Conservation (phyloP, 2,329 filamentous ascomycete species). For the Aspergillus alliaceus region DNA sequence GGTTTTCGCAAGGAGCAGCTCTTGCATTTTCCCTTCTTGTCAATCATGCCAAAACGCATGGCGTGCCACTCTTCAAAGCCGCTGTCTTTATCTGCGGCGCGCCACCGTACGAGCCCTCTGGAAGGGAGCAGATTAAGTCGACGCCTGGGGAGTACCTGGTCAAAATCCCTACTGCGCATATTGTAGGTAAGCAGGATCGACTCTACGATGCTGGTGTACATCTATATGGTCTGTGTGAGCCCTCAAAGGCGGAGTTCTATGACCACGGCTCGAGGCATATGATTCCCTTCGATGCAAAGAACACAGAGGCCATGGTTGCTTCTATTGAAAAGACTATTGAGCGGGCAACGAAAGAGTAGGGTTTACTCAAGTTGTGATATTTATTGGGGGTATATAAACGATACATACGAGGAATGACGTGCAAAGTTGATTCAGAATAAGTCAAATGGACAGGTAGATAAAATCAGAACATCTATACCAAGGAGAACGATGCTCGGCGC, state of each 20-base stretch:
- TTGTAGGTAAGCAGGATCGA: constrained; percentile 38
- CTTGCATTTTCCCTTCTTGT: constrained; percentile 27
- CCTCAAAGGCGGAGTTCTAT: constrained; percentile 29
- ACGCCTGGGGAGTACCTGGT: constrained; percentile 19
- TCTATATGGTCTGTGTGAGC: constrained; percentile 36
- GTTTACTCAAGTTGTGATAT: neutral
- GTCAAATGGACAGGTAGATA: neutral
- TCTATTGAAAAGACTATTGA: constrained; percentile 27
- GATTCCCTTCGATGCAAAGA: constrained; percentile 33
- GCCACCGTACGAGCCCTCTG: constrained; percentile 25
- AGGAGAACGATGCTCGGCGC: constrained; percentile 1
- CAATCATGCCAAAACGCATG: constrained; percentile 22
- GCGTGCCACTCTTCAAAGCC: constrained; percentile 27
- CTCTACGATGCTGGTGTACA: constrained; percentile 30
- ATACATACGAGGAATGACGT: neutral
- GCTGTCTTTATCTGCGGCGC: constrained; percentile 34
- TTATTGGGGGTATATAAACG: neutral
- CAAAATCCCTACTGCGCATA: constrained; percentile 40
- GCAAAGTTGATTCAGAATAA: neutral
- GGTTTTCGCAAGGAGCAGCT: constrained; percentile 33
- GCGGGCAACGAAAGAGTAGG: constrained; percentile 15
- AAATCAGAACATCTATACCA: neutral
- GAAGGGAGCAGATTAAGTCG: constrained; percentile 15
- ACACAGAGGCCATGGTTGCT: constrained; percentile 27
- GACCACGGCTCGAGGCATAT: constrained; percentile 38